Conservation (phyloP, 768 basidiomycete genomes). For the Collybia sp. region DNA sequence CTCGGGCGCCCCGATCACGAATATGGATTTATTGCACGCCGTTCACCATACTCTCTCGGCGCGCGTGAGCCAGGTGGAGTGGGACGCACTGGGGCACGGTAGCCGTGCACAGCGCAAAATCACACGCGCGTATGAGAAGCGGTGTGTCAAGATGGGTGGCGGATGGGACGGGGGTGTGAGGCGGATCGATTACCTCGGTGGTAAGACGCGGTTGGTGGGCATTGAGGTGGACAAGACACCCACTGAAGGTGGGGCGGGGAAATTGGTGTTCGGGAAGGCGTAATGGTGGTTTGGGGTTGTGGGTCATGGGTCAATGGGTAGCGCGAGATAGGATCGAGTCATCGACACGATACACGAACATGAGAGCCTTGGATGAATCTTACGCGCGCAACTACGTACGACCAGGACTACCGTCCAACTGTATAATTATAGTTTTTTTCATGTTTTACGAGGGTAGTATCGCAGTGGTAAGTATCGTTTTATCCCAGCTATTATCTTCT, state of each 20-base stretch:
- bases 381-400: no score
- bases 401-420: no score
- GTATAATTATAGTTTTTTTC: no score
- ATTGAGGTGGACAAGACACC: slow-evolving; percentile 50
- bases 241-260: slow-evolving; percentile 32
- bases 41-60: slow-evolving; percentile 50
- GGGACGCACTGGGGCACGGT: slow-evolving; percentile 53
- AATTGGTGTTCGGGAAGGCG: slow-evolving; percentile 36
- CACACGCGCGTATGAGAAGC: slow-evolving; percentile 55
- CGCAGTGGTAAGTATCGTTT: no score
- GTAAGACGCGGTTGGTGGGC: slow-evolving; percentile 55
- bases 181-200: slow-evolving; percentile 61
- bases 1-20: slow-evolving; percentile 36
- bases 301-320: no score
- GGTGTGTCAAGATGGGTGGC: slow-evolving; percentile 56
- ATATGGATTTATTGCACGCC: slow-evolving; percentile 58
- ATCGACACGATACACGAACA: no score
- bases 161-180: slow-evolving; percentile 70
- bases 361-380: no score
- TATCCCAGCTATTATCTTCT: no score
- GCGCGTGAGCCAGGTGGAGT: slow-evolving; percentile 61
- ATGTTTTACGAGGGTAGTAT: no score
- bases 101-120: slow-evolving; percentile 55
- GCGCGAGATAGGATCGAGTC: no score
- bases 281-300: background rate